phyloP scores from a whole-genome alignment of 2,329 filamentous ascomycete genomes.

The Epichloe scottii region DNA sequence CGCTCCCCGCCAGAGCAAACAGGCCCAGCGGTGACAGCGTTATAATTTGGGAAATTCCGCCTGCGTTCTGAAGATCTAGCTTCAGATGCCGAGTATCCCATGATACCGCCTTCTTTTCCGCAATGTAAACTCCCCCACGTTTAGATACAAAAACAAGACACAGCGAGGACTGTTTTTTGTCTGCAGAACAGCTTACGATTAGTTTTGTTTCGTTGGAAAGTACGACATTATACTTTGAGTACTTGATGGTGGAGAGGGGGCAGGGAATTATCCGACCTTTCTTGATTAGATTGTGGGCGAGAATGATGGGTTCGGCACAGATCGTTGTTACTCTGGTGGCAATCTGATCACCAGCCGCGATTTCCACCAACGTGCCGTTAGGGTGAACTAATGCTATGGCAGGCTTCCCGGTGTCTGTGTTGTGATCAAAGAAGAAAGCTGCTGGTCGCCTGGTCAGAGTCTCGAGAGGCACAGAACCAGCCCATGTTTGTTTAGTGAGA shows the following conservation, averaged over 20 bases:
- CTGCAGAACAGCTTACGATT: background rate
- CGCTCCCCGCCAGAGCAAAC: conserved; percentile 46
- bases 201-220: background rate
- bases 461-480: conserved; percentile 40
- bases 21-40: conserved; percentile 43
- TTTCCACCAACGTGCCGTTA: conserved; percentile 50
- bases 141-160: conserved; percentile 3
- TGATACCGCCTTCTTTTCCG: conserved; percentile 16
- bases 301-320: conserved; percentile 39
- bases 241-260: background rate
- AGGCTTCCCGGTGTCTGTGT: conserved; percentile 23
- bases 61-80: conserved; percentile 31
- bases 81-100: conserved; percentile 40
- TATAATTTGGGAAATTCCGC: conserved; percentile 41
- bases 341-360: conserved; percentile 30
- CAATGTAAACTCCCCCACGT: conserved; percentile 1
- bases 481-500: conserved; percentile 43
- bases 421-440: conserved; percentile 49
- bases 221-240: background rate
- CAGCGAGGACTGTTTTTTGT: background rate
- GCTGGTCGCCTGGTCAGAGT: conserved; percentile 40
- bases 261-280: conserved; percentile 23
- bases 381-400: conserved; percentile 49
- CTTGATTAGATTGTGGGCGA: conserved; percentile 32
- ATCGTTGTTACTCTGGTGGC: conserved; percentile 29